Evolutionary conservation across 2,329 filamentous ascomycete genomes (phyloP), one percentile per base, ranked within the genome.

Genomic region (Pleurostoma richardsiae): DNA sequence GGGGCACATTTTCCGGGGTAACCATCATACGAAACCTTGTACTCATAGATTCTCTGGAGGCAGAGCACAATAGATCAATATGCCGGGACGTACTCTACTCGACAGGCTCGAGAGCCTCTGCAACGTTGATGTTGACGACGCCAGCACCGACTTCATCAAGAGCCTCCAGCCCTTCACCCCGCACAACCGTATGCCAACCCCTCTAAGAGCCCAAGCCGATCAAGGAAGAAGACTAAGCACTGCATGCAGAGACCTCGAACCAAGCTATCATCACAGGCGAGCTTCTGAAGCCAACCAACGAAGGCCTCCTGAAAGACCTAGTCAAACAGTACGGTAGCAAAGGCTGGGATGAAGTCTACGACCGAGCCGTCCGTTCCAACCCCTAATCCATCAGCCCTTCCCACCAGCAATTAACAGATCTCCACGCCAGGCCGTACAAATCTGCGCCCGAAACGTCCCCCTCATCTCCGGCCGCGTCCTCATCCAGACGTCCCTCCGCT

Each of bases 401-500:
- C 19, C 19, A 19, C 19, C 19, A 19, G 19, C 19, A 19, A 19
- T 19, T 19, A 19, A 19, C 19, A 19, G 2, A 19, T 19, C 19
- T 19, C 19, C 19, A 19, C 19, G 19, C 19, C 19, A 19, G 19
- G 19, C 19, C 19, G 19, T 19, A 19, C 19, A 19, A 19, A 19
- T 19, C 19, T 19, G 19, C 19, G 19, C 19, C 19, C 28, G 36
- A 4, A 42, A 42, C 11, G 26, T 30, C n/a, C 6, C 19, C 43
- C 43, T 50, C 48, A n/a, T 39, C 30, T 19, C 31, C 8, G 29
- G 29, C 29, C 29, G 41, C 4, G 41, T 42, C 4, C n/a, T 42
- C 10, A 7, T 42, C 3, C 41, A 42, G 29, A 26, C 28, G 10
- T 42, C 29, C 7, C 41, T 30, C 10, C 3, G 4, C 11, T 5